Evolutionary conservation across 139 green algal genomes (phyloP), one percentile per base, ranked within the genome.

Genomic region (Mesostigma viride): DNA sequence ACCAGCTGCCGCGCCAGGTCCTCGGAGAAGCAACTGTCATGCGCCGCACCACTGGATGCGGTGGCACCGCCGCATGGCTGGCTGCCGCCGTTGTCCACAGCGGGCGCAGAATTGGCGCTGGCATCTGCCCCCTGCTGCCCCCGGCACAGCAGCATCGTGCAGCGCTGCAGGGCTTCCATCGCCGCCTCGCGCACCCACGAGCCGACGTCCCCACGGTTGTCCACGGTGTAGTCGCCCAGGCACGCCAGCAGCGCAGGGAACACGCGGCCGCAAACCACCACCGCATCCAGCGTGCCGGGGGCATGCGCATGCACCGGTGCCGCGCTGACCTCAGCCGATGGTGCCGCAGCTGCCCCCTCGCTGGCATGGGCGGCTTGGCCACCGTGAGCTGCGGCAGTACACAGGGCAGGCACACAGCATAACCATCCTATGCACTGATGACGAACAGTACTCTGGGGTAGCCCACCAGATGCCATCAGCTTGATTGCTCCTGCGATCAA

Each of bases 121-220:
- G n/a, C n/a, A n/a, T n/a, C n/a, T n/a, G n/a, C n/a, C n/a, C n/a
- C n/a, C n/a, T n/a, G n/a, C n/a, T n/a, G n/a, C n/a, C n/a, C n/a
- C n/a, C n/a, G n/a, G 28, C 45, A 35, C 58, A 88, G 22, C 26
- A 84, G 61, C 1, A 30, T 24, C 32, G 85, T 56, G 26, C 82
- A 24, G 0, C 2, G 14, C 1, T 58, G 40, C 31, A 91, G 35
- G 0, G 45, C 65, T 22, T 76, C 59, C 78, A 96, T 93, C 11
- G 88, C 85, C 3, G 87, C 90, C 69, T 94, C 86, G 0, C 93
- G 78, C 68, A 96, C 88, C 87, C 88, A 95, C 70, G 83, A 91
- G 28, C 94, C 94, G 45, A 98, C 88, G 62, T 99, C 94, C 0
- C 94, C 94, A 56, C 84, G 79, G 70, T 94, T 91, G 81, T 99